Evolutionary conservation across 2,329 filamentous ascomycete species (phyloP), one percentile per base, ranked within the genome.

Genomic region (Diaporthe citri): DNA sequence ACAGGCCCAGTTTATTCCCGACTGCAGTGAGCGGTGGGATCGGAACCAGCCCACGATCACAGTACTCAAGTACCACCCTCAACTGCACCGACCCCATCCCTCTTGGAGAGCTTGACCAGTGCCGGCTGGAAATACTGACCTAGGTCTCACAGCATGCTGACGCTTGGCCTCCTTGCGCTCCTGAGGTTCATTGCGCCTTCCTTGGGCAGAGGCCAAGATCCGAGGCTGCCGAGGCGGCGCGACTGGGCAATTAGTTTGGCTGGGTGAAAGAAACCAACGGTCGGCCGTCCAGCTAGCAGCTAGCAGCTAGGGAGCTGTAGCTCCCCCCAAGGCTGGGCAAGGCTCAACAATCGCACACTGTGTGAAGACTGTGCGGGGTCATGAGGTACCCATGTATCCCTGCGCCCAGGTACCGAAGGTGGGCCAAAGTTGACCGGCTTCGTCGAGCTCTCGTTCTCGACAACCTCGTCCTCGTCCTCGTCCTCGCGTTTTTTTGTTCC

Each of bases 161-260:
- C 46, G 46, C 34, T 51, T 51, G 70, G 70, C 28, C 25, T 28
- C 13, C 46, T 20, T 52, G 25, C 7, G 10, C 20, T 12, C 20
- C 12, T 17, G 22, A 39, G 28, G 15, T 31, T 36, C 20, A 12
- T 62, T 20, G 59, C 39, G 59, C 22, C 22, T 25, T 52, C 15
- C 62, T 17, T 55, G 56, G 57, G 48, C 36, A 51, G 43, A 64
- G 46, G 60, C 39, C 60, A 69, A 69, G 59, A 59, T 71, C 73
- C 73, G 73, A 72, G 34, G 69, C 67, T 72, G 71, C 73, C 73
- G 73, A 72, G 69, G 60, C 41, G 31, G 60, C 64, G 64, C n/a
- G 48, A 55, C 64, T 55, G 46, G 64, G 64, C 48, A 52, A 25
- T 55, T 28, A 41, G 46, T 52, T 25, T 20, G 17, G 15, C 25